phyloP scores from a whole-genome alignment of 2,329 filamentous ascomycete species.

The Ophiostoma sp. region DNA sequence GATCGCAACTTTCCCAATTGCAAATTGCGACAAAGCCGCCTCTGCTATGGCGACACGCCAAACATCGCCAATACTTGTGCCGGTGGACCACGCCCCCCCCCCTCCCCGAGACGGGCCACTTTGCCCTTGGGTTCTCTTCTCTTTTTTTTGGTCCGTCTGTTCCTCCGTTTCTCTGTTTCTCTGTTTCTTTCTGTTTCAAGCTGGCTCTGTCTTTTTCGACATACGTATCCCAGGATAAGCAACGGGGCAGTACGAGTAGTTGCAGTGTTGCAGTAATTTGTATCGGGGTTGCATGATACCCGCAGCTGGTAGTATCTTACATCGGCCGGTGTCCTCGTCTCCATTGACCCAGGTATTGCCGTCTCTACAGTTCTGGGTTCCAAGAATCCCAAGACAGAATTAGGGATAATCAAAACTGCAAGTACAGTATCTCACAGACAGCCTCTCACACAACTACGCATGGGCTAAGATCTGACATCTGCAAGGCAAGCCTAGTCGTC shows the following conservation, averaged over 20 bases:
- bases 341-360: neutral
- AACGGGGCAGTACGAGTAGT: neutral
- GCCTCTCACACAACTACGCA: constrained; percentile 1
- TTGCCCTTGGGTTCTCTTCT: neutral
- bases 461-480: constrained; percentile 23
- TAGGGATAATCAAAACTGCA: too few relatives aligned
- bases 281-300: constrained; percentile 12
- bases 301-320: constrained; percentile 1
- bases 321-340: neutral
- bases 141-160: neutral
- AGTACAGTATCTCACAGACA: neutral
- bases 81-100: neutral
- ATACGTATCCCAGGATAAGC: neutral
- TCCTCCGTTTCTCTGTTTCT: neutral
- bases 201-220: neutral
- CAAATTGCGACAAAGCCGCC: constrained; percentile 18
- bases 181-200: neutral
- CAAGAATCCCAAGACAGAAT: too few relatives aligned
- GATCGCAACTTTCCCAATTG: constrained; percentile 24
- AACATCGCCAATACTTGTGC: neutral
- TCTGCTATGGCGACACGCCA: constrained; percentile 15
- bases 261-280: constrained; percentile 11
- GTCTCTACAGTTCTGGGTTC: neutral
- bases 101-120: neutral
- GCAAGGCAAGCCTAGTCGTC: constrained; percentile 15